Conservation (phyloP, 108 stramenopile genomes). For the Seminavis robusta region DNA sequence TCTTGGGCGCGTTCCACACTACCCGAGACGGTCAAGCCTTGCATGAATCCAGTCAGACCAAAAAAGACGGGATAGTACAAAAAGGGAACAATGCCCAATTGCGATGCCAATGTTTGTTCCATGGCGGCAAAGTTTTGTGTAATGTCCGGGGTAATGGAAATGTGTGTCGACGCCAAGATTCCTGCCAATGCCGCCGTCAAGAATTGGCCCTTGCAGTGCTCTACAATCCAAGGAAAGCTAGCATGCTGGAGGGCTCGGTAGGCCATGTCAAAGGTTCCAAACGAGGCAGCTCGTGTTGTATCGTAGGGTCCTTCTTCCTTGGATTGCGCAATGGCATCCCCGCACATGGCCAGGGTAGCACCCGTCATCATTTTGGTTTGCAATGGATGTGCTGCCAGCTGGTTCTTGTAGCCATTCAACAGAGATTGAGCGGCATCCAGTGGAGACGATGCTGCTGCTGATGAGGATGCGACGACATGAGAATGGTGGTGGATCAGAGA, state of each 20-base stretch:
- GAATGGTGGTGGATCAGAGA: too few species aligned
- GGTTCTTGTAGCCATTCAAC: slow-evolving; percentile 47
- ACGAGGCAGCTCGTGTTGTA: slow-evolving; percentile 31
- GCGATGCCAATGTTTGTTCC: slow-evolving; percentile 49
- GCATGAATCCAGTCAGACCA: slow-evolving; percentile 47
- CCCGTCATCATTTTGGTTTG: slow-evolving; percentile 73
- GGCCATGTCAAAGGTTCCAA: slow-evolving; percentile 46
- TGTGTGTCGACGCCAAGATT: slow-evolving; percentile 2
- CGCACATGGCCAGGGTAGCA: slow-evolving; percentile 30
- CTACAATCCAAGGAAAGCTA: slow-evolving; percentile 29
- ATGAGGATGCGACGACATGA: too few species aligned
- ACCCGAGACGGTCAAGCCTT: slow-evolving; percentile 28
- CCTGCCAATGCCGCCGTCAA: neutral
- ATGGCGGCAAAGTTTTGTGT: slow-evolving; percentile 27
- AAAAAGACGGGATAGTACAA: slow-evolving; percentile 62
- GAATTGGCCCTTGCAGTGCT: slow-evolving; percentile 32
- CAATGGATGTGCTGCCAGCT: slow-evolving; percentile 41
- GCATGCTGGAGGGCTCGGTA: slow-evolving; percentile 45
- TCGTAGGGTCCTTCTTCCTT: slow-evolving; percentile 27
- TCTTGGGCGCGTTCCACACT: slow-evolving; percentile 38
- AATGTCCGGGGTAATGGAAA: neutral
- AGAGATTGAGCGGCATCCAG: too few species aligned
- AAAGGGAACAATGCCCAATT: slow-evolving; percentile 42
- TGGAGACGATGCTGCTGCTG: too few species aligned
- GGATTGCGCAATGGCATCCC: slow-evolving; percentile 44